Percentiles rank a stretch among this genome's conserved stretches.
These are phyloP conservation scores for Collybiopsis luxurians DNA, from an alignment of 768 basidiomycete species.

Conservation along the genomic window DNA sequence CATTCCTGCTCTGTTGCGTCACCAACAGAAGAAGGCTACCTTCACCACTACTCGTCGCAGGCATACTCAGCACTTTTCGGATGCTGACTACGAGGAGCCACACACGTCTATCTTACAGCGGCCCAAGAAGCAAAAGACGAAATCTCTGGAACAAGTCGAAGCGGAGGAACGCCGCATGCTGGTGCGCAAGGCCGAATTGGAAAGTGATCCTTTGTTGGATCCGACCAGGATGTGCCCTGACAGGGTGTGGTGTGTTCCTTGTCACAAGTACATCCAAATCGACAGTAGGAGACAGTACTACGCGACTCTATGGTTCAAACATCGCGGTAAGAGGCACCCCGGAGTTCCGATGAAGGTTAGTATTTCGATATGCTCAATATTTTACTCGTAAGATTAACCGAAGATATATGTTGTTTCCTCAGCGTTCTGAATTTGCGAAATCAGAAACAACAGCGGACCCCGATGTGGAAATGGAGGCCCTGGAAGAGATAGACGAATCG, in stretches of 20 bases:
- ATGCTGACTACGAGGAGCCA: not conserved
- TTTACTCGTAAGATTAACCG: not conserved
- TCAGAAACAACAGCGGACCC: too few relatives aligned
- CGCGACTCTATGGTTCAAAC: conserved; percentile 2
- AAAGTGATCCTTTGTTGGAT: not conserved
- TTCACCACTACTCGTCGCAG: not conserved
- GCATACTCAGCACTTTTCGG: not conserved
- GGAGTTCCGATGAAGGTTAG: not conserved
- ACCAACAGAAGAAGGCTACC: not conserved
- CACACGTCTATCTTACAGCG: not conserved
- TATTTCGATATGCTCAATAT: too few relatives aligned
- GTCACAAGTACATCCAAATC: not conserved
- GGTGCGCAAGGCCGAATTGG: conserved; percentile 1
- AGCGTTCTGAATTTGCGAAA: not conserved
- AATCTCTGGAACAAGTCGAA: not conserved
- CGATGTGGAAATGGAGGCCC: not conserved
- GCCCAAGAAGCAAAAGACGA: not conserved
- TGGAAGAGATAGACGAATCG: not conserved
- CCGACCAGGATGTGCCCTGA: not conserved
- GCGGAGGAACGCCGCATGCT: conserved; percentile 5
- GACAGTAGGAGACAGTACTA: conserved; percentile 4
- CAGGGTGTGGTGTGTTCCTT: conserved; percentile 3
- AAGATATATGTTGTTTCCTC: not conserved
- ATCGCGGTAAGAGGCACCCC: conserved; percentile 1
- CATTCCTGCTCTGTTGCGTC: not conserved